These are phyloP conservation scores for Mycena rosella DNA, from an alignment of 768 basidiomycete genomes.

Conservation along the genomic window DNA sequence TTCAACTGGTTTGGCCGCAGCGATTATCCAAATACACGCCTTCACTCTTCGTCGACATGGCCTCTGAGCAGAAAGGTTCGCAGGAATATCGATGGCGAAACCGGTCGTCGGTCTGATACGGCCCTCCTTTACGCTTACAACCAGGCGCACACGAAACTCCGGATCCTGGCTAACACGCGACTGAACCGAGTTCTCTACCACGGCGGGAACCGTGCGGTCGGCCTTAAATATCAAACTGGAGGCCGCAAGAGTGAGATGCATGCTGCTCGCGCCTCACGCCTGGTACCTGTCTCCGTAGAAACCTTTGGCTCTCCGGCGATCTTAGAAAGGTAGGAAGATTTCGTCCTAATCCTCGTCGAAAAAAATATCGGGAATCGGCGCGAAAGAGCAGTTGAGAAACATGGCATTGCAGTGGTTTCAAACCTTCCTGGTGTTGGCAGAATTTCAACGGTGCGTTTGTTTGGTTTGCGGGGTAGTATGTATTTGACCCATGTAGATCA, in stretches of 20 bases:
- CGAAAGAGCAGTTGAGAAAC: slow-evolving; percentile 56
- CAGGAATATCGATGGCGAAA: slow-evolving; percentile 66
- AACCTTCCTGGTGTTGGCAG: slow-evolving; percentile 55
- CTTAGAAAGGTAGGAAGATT: slow-evolving; percentile 48
- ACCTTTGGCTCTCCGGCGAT: slow-evolving; percentile 69
- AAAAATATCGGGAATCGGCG: slow-evolving; percentile 68
- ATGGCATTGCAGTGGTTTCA: slow-evolving; percentile 62
- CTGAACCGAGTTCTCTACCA: slow-evolving; percentile 65
- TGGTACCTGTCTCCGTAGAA: slow-evolving; percentile 65
- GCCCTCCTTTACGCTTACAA: slow-evolving; percentile 66
- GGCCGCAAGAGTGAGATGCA: slow-evolving; percentile 31
- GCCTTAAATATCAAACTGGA: slow-evolving; percentile 60
- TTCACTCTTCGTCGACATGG: no score
- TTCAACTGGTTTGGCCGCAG: neutral
- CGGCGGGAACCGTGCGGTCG: slow-evolving; percentile 57
- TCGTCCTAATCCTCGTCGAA: neutral
- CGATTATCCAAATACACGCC: neutral
- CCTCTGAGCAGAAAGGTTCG: neutral
- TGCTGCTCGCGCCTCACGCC: slow-evolving; percentile 49
- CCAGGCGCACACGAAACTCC: slow-evolving; percentile 57
- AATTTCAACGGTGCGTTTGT: neutral
- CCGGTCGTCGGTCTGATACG: slow-evolving; percentile 69
- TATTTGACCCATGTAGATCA: no score
- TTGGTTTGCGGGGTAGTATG: no score
- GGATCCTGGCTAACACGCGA: slow-evolving; percentile 51